Conservation (phyloP, 2,329 filamentous ascomycete genomes). For the Fusarium clavum region DNA sequence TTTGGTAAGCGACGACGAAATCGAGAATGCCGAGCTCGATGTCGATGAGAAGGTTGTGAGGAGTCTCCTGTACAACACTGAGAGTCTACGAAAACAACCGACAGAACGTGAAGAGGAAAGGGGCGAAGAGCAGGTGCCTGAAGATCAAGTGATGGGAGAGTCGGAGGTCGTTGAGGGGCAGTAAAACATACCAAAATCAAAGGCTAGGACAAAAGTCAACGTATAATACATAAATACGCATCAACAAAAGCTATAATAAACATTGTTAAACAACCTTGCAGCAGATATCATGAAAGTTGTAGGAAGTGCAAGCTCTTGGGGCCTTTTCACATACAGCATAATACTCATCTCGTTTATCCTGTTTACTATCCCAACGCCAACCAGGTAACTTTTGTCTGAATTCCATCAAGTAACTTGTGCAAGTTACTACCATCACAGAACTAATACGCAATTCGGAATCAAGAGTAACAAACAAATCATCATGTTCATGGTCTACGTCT, state of each 20-base stretch:
- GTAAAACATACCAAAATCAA: neutral
- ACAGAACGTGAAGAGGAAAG: constrained; percentile 41
- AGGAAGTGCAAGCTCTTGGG: neutral
- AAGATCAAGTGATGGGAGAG: constrained; percentile 20
- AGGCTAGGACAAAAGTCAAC: neutral
- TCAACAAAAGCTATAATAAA: neutral
- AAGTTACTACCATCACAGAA: neutral
- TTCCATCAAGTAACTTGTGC: neutral
- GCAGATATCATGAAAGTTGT: neutral
- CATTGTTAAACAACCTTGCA: neutral
- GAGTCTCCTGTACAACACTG: constrained; percentile 59
- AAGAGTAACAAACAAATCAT: constrained; percentile 43
- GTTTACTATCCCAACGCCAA: neutral
- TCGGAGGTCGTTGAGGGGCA: constrained; percentile 12
- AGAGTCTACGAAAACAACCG: constrained; percentile 61
- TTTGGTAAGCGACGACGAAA: constrained; percentile 41
- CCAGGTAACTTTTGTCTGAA: neutral
- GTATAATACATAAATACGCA: neutral
- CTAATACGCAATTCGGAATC: neutral
- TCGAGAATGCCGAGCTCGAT: constrained; percentile 50
- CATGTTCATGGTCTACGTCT: constrained; percentile 51
- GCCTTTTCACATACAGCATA: neutral
- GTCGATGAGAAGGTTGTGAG: constrained; percentile 54
- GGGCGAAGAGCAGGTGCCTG: constrained; percentile 34
- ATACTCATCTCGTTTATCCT: neutral